A percentile compares a stretch with the other conserved stretches of the same genome.
These are phyloP conservation scores for Salinomyces thailandicus DNA, from an alignment of 2,329 filamentous ascomycete genomes.

Conservation along the genomic window DNA sequence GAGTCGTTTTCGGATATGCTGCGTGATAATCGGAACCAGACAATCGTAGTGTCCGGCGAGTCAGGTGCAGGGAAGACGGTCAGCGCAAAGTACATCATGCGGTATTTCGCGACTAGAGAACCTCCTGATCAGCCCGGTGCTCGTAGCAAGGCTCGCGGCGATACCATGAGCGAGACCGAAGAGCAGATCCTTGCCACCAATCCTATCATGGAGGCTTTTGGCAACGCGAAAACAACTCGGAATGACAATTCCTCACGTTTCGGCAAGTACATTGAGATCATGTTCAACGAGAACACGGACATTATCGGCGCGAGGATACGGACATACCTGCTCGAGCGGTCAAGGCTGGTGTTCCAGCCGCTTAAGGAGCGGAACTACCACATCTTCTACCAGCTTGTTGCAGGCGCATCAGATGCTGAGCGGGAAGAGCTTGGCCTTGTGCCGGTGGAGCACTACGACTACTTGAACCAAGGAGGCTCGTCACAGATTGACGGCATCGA, in stretches of 20 bases:
- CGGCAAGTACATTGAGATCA: conserved; percentile 99
- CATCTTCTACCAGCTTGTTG: conserved; percentile 95
- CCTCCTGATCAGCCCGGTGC: conserved; percentile 76
- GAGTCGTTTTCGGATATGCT: conserved; percentile 99
- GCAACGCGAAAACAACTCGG: conserved; percentile 97
- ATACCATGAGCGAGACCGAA: conserved; percentile 93
- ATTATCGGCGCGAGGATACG: conserved; percentile 97
- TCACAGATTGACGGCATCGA: conserved; percentile 90
- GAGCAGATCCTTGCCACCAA: conserved; percentile 97
- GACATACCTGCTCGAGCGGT: conserved; percentile 90
- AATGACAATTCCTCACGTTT: conserved; percentile 99
- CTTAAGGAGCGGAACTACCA: conserved; percentile 98
- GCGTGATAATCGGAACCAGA: conserved; percentile 91
- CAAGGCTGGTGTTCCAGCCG: conserved; percentile 91
- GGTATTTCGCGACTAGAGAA: conserved; percentile 96
- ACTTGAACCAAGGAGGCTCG: conserved; percentile 87
- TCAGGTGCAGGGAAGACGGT: conserved; percentile 98
- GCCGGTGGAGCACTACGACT: conserved; percentile 84
- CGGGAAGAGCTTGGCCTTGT: conserved; percentile 68
- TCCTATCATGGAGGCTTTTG: conserved; percentile 99
- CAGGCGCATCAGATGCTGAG: conserved; percentile 77
- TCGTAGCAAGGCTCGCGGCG: conserved; percentile 60
- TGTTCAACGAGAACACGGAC: conserved; percentile 91
- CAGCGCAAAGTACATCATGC: conserved; percentile 99
- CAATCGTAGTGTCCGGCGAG: conserved; percentile 96